phyloP scores from a whole-genome alignment of 2,329 filamentous ascomycete genomes.

The Penicillium sp. region DNA sequence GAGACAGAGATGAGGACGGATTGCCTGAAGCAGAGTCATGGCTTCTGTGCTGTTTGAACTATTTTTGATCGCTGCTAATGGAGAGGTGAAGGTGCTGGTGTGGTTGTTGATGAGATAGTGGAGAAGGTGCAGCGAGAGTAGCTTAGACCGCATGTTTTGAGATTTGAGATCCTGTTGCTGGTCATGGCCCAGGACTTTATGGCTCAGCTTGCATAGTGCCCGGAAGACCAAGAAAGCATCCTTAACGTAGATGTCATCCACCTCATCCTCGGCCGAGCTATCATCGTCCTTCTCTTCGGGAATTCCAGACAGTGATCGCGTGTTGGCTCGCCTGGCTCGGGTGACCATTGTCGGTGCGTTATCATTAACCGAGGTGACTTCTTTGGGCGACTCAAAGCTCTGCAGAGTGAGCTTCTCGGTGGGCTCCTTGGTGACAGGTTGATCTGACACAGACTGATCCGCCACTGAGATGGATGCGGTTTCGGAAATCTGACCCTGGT shows the following conservation, averaged over 20 bases:
- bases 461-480: constrained; percentile 37
- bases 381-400: constrained; percentile 70
- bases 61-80: constrained; percentile 87
- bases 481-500: constrained; percentile 52
- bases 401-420: constrained; percentile 67
- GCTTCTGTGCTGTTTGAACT: constrained; percentile 81
- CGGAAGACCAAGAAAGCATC: constrained; percentile 97
- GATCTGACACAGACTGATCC: constrained; percentile 48
- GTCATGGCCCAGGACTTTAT: constrained; percentile 85
- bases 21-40: constrained; percentile 88
- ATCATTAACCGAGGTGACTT: constrained; percentile 68
- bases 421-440: constrained; percentile 57
- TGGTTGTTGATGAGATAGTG: constrained; percentile 96
- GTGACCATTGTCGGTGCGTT: constrained; percentile 71
- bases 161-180: constrained; percentile 91
- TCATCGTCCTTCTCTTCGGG: constrained; percentile 46
- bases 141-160: constrained; percentile 95
- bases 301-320: constrained; percentile 45
- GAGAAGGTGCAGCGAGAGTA: constrained; percentile 92
- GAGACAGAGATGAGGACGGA: constrained; percentile 95
- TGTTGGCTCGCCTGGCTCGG: constrained; percentile 57
- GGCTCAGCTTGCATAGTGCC: constrained; percentile 96
- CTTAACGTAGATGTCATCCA: constrained; percentile 95
- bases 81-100: constrained; percentile 86
- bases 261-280: constrained; percentile 61